Evolutionary conservation across 306 rosid species (phyloP), one percentile per base, ranked within the genome.

Genomic region (Coriaria nepalensis): DNA sequence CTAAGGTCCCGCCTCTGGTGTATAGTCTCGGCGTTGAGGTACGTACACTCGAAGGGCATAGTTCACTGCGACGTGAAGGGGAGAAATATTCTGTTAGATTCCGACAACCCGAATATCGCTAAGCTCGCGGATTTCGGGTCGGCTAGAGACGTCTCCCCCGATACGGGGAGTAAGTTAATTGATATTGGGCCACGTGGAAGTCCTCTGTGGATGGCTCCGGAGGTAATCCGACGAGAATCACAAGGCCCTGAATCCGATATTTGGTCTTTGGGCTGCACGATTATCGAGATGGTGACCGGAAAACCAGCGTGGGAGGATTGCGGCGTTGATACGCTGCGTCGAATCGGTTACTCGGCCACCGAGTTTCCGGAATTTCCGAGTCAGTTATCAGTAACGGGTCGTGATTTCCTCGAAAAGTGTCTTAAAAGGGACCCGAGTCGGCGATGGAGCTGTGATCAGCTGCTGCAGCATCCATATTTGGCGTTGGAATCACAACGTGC

Each of bases 121-220:
- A 84, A 81, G 64, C 88, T 90, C 13, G 80, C 82, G 0, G 93
- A 90, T 37, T 90, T 90, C 53, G 97, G 97, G 2, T 68, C 93
- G n/a, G 78, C 93, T 9, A 43, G 61, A 10, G 75, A 70, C 5
- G 2, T 47, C 0, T 9, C 64, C 2, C 9, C 8, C 4, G 29
- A 8, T 5, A 45, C 2, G 0, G 0, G 13, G 0, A 59, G 34
- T 2, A 45, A 20, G 29, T 20, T 20, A 20, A 20, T 36, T n/a
- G 43, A 7, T 37, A 11, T 50, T 0, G 1, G 9, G 50, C 86
- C 86, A 6, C 82, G 97, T 5, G 97, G 97, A 13, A 88, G 93
- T 10, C 97, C 97, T 14, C 53, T 88, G 49, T 84, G 97, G 97
- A 88, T 88, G 97, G 96, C 95, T 10, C 97, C 97, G 60, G 97